Conservation (phyloP, 2,329 filamentous ascomycete species). For the Penicillium sp. region DNA sequence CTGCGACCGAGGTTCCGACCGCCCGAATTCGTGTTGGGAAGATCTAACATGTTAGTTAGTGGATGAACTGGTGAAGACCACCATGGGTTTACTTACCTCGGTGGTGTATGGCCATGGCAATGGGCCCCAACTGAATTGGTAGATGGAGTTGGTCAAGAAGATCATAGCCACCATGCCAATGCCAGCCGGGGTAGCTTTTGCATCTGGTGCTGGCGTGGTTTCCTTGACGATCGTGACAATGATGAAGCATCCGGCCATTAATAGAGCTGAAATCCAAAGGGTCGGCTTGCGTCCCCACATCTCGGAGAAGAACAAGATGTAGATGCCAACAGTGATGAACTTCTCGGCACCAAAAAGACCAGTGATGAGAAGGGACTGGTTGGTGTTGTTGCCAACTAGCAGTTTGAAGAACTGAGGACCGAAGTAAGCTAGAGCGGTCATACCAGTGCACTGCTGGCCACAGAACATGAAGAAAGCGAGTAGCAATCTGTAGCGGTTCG, state of each 20-base stretch:
- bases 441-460: constrained; percentile 50
- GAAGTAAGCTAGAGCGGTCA: constrained; percentile 49
- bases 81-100: constrained; percentile 16
- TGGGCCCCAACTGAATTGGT: constrained; percentile 37
- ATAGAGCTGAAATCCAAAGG: constrained; percentile 46
- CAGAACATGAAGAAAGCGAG: constrained; percentile 51
- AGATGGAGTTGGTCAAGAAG: constrained; percentile 32
- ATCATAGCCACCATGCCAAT: constrained; percentile 52
- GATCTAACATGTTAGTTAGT: constrained; percentile 23
- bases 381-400: constrained; percentile 45
- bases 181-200: constrained; percentile 35
- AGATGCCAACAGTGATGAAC: constrained; percentile 48
- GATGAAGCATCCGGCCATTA: constrained; percentile 53
- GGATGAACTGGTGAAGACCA: neutral
- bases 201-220: constrained; percentile 39
- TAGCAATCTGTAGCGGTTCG: constrained; percentile 48
- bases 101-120: constrained; percentile 37
- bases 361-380: constrained; percentile 45
- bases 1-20: constrained; percentile 38
- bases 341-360: constrained; percentile 55
- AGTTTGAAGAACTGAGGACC: constrained; percentile 53
- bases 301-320: constrained; percentile 52
- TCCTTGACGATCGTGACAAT: constrained; percentile 49
- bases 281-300: constrained; percentile 50
- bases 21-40: constrained; percentile 41